These are phyloP conservation scores for Fusarium foetens DNA, from an alignment of 2,329 filamentous ascomycete genomes.

Conservation along the genomic window DNA sequence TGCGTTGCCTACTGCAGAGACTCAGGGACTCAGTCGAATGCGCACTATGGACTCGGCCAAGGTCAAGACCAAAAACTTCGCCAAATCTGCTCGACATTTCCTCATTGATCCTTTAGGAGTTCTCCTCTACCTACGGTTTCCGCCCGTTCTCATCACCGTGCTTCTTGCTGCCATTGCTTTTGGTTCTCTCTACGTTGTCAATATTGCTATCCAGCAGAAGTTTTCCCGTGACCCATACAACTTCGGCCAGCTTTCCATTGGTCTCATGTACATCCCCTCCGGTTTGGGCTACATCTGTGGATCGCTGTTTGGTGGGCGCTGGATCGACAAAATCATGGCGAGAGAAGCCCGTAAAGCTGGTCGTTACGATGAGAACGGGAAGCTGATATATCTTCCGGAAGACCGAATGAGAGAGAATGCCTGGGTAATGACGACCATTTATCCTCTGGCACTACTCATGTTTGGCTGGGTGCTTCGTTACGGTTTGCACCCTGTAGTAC, in stretches of 20 bases:
- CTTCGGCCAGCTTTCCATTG: conserved; percentile 75
- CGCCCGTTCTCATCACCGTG: conserved; percentile 76
- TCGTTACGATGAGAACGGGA: conserved; percentile 73
- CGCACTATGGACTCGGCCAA: conserved; percentile 72
- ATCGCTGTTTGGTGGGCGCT: conserved; percentile 75
- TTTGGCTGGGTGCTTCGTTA: conserved; percentile 80
- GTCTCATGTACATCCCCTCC: conserved; percentile 80
- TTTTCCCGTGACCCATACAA: conserved; percentile 75
- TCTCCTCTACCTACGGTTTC: conserved; percentile 77
- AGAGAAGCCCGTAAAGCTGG: conserved; percentile 77
- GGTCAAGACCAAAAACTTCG: conserved; percentile 63
- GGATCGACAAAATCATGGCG: conserved; percentile 85
- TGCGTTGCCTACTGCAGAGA: neutral
- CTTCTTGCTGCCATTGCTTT: conserved; percentile 81
- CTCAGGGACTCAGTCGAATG: conserved; percentile 55
- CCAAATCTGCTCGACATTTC: conserved; percentile 65
- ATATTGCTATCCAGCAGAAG: conserved; percentile 78
- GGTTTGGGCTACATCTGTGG: conserved; percentile 77
- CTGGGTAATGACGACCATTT: conserved; percentile 77
- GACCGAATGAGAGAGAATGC: conserved; percentile 87
- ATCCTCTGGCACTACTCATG: conserved; percentile 75
- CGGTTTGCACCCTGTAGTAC: conserved; percentile 72
- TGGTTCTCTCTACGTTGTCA: conserved; percentile 78
- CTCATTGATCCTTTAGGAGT: conserved; percentile 79
- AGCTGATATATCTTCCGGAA: conserved; percentile 76